Percentiles rank a stretch among this genome's conserved stretches.
Evolutionary conservation across 352 stramenopile species (phyloP).

Genomic region (Phytophthora uliginosa): DNA sequence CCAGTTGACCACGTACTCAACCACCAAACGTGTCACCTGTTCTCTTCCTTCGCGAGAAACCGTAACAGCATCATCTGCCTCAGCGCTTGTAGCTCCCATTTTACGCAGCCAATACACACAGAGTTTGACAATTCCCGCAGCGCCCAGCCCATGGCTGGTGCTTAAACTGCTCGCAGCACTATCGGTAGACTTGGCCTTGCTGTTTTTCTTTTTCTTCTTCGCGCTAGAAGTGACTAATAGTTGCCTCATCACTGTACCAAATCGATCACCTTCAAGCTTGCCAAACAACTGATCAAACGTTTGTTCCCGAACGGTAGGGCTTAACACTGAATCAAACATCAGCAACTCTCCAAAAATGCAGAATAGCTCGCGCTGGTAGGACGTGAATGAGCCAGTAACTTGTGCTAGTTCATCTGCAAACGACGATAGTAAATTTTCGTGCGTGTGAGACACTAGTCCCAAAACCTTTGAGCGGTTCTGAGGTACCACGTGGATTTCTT

Average conservation of each 20-base stretch:
- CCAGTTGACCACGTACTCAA: constrained; percentile 68
- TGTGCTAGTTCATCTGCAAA: constrained; percentile 32
- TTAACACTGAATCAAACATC: constrained; percentile 73
- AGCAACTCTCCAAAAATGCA: constrained; percentile 83
- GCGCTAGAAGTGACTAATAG: constrained; percentile 39
- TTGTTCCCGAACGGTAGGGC: constrained; percentile 41
- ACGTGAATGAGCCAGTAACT: constrained; percentile 31
- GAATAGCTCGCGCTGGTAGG: constrained; percentile 72
- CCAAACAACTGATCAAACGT: constrained; percentile 62
- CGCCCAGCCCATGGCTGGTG: constrained; percentile 34
- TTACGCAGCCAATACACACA: constrained; percentile 72
- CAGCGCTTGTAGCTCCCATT: neutral
- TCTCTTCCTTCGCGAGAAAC: constrained; percentile 28
- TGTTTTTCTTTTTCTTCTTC: constrained; percentile 25
- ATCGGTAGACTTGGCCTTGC: neutral
- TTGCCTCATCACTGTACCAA: constrained; percentile 46
- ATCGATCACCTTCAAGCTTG: constrained; percentile 46
- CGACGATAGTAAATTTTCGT: constrained; percentile 63
- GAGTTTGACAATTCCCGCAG: constrained; percentile 81
- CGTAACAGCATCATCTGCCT: neutral
- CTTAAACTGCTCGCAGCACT: constrained; percentile 2
- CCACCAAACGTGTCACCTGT: constrained; percentile 53
- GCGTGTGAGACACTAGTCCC: constrained; percentile 55
- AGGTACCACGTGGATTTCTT: constrained; percentile 86
- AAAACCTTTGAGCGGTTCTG: constrained; percentile 77